phyloP scores from a whole-genome alignment of 2,329 filamentous ascomycete genomes.

The Bipolaris victoriae region DNA sequence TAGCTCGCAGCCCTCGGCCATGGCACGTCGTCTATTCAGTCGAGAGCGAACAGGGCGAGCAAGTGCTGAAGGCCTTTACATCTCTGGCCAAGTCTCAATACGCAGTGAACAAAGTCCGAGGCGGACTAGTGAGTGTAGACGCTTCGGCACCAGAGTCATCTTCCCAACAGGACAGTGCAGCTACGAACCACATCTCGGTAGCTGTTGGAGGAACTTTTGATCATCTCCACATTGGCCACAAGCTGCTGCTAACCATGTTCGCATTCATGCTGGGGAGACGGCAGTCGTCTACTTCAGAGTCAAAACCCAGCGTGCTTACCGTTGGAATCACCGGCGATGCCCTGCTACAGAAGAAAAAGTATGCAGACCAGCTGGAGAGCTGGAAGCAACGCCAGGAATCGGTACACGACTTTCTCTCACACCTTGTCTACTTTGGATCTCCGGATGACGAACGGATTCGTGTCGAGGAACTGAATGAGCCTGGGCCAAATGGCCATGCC shows the following conservation, averaged over 20 bases:
- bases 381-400: constrained; percentile 76
- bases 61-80: constrained; percentile 58
- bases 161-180: constrained; percentile 2
- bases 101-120: constrained; percentile 45
- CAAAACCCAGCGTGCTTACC: constrained; percentile 64
- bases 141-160: constrained; percentile 5
- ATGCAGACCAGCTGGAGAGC: constrained; percentile 76
- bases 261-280: constrained; percentile 67
- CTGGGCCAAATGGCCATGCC: constrained; percentile 58
- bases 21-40: constrained; percentile 72
- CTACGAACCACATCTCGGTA: constrained; percentile 64
- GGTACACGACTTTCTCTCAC: constrained; percentile 72
- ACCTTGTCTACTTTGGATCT: constrained; percentile 65
- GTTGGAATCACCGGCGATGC: constrained; percentile 90
- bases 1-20: constrained; percentile 57
- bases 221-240: constrained; percentile 93
- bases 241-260: constrained; percentile 90
- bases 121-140: constrained; percentile 42
- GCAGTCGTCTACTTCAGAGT: constrained; percentile 17
- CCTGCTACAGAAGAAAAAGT: constrained; percentile 87
- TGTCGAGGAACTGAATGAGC: constrained; percentile 54
- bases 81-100: constrained; percentile 33
- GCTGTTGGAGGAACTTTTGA: constrained; percentile 95
- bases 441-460: constrained; percentile 51
- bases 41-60: constrained; percentile 68